Evolutionary conservation across 352 stramenopile genomes (phyloP).

Genomic region (Globisporangium cystogenes): DNA sequence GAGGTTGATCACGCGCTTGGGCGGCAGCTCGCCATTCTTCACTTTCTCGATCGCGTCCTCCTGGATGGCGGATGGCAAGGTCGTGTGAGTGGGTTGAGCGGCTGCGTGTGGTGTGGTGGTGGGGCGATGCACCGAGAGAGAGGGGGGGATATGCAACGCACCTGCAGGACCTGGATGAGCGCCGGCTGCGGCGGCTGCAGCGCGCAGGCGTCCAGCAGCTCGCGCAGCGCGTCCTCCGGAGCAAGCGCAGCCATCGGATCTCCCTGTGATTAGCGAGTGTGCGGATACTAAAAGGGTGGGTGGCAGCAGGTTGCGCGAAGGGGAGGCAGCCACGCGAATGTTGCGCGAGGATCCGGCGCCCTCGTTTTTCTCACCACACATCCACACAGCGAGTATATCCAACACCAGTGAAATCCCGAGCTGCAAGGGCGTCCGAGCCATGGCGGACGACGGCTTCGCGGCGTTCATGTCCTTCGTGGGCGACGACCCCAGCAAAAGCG

Average conservation of each 20-base stretch:
- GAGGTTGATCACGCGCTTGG: slow-evolving; percentile 65
- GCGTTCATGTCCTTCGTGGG: slow-evolving; percentile 71
- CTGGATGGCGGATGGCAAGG: slow-evolving; percentile 8
- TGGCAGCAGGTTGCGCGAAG: no score
- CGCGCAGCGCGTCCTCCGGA: slow-evolving; percentile 54
- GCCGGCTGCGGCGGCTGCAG: slow-evolving; percentile 36
- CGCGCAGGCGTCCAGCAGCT: slow-evolving; percentile 51
- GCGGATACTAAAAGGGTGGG: no score
- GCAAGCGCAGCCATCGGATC: slow-evolving; percentile 12
- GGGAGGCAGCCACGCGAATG: not conserved
- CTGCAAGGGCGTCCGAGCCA: slow-evolving; percentile 9
- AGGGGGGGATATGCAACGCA: slow-evolving; percentile 8
- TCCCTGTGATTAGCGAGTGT: not conserved
- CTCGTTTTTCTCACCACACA: not conserved
- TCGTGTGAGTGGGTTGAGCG: not conserved
- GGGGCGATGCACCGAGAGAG: not conserved
- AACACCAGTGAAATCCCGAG: not conserved
- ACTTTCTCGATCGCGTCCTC: slow-evolving; percentile 65
- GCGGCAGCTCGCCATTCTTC: slow-evolving; percentile 40
- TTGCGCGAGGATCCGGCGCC: not conserved
- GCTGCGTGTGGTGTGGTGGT: not conserved
- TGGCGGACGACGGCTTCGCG: slow-evolving; percentile 59
- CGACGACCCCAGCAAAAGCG: no score
- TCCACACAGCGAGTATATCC: not conserved
- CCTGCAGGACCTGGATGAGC: slow-evolving; percentile 61